Evolutionary conservation across 1,284 basidiomycete species (phyloP).

Genomic region (Ustilago shanxiensis): DNA sequence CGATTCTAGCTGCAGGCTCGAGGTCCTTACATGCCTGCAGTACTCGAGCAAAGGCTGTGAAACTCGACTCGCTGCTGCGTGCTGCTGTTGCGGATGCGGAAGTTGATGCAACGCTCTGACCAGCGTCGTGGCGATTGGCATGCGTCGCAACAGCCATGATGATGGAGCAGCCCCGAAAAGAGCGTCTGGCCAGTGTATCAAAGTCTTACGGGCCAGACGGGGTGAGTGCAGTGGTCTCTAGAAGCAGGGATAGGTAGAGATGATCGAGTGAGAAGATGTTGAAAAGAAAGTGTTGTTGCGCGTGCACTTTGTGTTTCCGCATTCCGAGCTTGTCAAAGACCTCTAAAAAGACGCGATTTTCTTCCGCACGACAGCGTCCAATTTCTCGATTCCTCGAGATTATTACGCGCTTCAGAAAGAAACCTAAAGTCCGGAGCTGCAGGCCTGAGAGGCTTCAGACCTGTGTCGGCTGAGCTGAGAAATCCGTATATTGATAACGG

Average conservation of each 20-base stretch:
- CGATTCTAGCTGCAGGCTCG: slow-evolving; percentile 48
- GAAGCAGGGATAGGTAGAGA: background rate
- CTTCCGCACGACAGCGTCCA: slow-evolving; percentile 27
- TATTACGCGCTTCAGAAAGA: background rate
- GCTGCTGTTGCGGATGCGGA: slow-evolving; percentile 22
- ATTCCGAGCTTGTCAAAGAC: slow-evolving; percentile 36
- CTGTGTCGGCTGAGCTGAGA: slow-evolving; percentile 1
- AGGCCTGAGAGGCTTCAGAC: background rate
- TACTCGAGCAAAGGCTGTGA: slow-evolving; percentile 59
- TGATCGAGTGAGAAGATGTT: slow-evolving; percentile 4
- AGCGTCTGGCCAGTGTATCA: background rate
- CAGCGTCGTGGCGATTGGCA: slow-evolving; percentile 12
- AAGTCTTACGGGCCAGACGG: too few relatives aligned
- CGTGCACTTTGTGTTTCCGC: slow-evolving; percentile 28
- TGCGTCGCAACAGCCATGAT: slow-evolving; percentile 24
- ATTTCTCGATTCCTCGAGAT: background rate
- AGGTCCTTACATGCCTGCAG: slow-evolving; percentile 50
- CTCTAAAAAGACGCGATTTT: background rate
- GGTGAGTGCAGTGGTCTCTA: too few relatives aligned
- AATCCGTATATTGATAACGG: slow-evolving; percentile 27
- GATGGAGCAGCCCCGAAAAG: background rate
- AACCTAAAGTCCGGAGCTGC: background rate
- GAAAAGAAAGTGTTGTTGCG: slow-evolving; percentile 37
- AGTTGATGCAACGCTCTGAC: slow-evolving; percentile 27
- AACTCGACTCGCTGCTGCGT: slow-evolving; percentile 51